Conservation (phyloP, 2,329 filamentous ascomycete genomes). For the Fusarium poae region DNA sequence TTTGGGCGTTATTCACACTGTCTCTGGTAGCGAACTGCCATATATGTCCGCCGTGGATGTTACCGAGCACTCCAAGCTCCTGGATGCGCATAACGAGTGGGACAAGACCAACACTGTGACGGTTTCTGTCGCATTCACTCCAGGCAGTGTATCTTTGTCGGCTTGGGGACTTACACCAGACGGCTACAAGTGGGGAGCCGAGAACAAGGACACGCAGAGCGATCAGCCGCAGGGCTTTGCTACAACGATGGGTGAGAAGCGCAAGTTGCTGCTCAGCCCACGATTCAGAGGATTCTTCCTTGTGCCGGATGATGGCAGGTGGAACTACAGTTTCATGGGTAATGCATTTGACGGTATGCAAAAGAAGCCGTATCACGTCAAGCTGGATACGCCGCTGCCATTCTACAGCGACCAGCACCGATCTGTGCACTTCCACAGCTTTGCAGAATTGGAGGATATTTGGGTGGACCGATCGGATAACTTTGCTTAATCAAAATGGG, state of each 20-base stretch:
- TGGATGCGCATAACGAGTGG: constrained; percentile 76
- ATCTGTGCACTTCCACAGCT: constrained; percentile 95
- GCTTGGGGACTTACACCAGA: constrained; percentile 93
- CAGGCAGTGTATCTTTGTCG: constrained; percentile 92
- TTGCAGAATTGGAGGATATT: constrained; percentile 95
- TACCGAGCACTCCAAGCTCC: constrained; percentile 90
- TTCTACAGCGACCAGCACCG: constrained; percentile 96
- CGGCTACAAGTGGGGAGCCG: constrained; percentile 96
- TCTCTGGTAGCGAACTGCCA: constrained; percentile 91
- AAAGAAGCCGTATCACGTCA: constrained; percentile 91
- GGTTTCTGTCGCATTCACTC: constrained; percentile 96
- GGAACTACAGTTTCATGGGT: constrained; percentile 99
- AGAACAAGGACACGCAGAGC: constrained; percentile 92
- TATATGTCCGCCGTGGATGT: constrained; percentile 98
- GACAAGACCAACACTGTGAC: constrained; percentile 91
- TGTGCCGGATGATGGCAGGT: constrained; percentile 87
- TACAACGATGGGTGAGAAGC: constrained; percentile 93
- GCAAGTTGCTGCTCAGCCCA: constrained; percentile 91
- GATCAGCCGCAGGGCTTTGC: constrained; percentile 96
- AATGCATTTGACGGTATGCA: constrained; percentile 87
- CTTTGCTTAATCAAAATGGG: constrained; percentile 75
- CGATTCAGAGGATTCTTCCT: constrained; percentile 97
- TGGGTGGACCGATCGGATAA: constrained; percentile 95
- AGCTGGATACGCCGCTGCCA: constrained; percentile 88
- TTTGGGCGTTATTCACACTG: constrained; percentile 93